These are phyloP conservation scores for Tricholoma saponaceum DNA, from an alignment of 768 basidiomycete genomes.

Conservation along the genomic window DNA sequence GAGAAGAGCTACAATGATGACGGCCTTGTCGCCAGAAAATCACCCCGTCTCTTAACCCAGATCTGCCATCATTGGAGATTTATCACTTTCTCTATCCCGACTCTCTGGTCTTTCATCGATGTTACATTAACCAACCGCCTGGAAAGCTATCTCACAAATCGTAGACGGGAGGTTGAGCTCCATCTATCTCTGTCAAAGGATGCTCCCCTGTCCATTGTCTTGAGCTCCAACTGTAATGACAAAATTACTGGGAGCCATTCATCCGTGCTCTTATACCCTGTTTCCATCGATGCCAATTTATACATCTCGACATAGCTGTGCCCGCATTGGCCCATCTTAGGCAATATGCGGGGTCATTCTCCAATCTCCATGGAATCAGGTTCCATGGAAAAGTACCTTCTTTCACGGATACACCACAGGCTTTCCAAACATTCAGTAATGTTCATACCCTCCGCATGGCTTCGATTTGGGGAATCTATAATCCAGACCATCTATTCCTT, in stretches of 20 bases:
- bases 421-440: background rate
- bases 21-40: background rate
- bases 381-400: no score
- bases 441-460: background rate
- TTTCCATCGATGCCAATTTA: background rate
- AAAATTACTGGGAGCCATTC: background rate
- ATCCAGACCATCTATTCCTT: background rate
- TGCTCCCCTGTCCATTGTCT: background rate
- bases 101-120: background rate
- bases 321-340: background rate
- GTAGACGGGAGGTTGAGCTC: background rate
- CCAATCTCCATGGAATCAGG: background rate
- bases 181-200: background rate
- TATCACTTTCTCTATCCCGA: background rate
- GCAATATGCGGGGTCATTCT: background rate
- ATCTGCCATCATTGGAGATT: background rate
- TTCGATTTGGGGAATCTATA: background rate
- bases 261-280: background rate
- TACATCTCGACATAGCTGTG: background rate
- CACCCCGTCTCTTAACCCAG: background rate
- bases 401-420: no score
- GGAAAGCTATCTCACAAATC: background rate
- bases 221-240: background rate
- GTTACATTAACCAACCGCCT: background rate
- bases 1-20: background rate